Percentiles rank a stretch among this genome's conserved stretches.
Evolutionary conservation across 345 rosid genomes (phyloP).

Genomic region (Raphanus sativus): DNA sequence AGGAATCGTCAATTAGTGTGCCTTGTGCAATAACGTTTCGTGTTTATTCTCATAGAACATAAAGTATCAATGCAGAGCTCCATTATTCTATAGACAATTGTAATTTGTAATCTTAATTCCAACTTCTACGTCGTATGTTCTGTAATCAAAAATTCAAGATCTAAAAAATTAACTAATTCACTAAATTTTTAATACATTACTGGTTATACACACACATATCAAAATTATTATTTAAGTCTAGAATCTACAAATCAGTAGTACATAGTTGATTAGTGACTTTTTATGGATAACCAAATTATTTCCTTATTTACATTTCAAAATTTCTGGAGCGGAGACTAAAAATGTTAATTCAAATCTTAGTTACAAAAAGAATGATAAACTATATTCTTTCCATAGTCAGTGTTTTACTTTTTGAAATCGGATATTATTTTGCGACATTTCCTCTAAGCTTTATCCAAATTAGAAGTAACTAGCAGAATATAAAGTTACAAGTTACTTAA

Average conservation of each 20-base stretch:
- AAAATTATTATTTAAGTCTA: not conserved
- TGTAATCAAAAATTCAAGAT: too few relatives aligned
- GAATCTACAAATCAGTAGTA: not conserved
- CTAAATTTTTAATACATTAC: too few relatives aligned
- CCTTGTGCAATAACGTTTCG: slow-evolving; percentile 22
- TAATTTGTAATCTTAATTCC: not conserved
- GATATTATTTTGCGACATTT: not conserved
- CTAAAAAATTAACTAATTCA: too few relatives aligned
- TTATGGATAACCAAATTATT: not conserved
- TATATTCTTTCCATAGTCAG: not conserved
- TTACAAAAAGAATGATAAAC: not conserved
- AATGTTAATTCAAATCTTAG: not conserved
- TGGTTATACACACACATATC: too few relatives aligned
- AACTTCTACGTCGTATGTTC: not conserved
- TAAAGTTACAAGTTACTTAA: not conserved
- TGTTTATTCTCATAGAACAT: slow-evolving; percentile 1
- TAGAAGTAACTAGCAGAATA: not conserved
- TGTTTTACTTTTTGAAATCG: not conserved
- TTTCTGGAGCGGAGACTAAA: not conserved
- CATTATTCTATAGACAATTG: not conserved
- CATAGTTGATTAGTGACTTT: not conserved
- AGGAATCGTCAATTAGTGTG: slow-evolving; percentile 9
- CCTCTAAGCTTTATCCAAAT: not conserved
- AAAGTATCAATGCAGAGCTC: not conserved
- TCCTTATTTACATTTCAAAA: not conserved